A percentile compares a stretch with the other conserved stretches of the same genome.
Evolutionary conservation across 2,329 filamentous ascomycete genomes (phyloP).

Genomic region (Apiospora rasikravindrae): DNA sequence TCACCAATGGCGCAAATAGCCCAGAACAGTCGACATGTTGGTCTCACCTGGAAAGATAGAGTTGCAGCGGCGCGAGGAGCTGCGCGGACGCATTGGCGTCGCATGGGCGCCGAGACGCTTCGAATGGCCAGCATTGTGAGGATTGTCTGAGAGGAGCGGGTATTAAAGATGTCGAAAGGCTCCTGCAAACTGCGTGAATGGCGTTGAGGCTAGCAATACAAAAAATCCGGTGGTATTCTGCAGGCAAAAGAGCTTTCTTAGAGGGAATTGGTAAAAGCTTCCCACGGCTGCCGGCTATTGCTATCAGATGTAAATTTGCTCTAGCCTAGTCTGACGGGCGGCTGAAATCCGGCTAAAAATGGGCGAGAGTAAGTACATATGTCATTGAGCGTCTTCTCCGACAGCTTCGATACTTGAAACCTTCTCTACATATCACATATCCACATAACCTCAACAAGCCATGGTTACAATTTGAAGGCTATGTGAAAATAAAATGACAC

Average conservation of each 20-base stretch:
- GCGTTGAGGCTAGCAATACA: slow-evolving; percentile 16
- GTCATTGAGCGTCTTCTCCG: not conserved
- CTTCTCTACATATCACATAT: not conserved
- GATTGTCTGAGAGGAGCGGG: slow-evolving; percentile 28
- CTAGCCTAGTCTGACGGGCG: not conserved
- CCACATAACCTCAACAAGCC: not conserved
- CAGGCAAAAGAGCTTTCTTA: slow-evolving; percentile 12
- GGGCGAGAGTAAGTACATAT: not conserved
- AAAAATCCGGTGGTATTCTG: not conserved
- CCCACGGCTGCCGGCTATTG: slow-evolving; percentile 13
- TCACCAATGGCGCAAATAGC: slow-evolving; percentile 21
- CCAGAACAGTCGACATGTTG: slow-evolving; percentile 25
- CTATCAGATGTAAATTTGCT: slow-evolving; percentile 16
- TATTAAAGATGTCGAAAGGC: slow-evolving; percentile 25
- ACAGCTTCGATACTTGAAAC: not conserved
- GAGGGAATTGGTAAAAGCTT: slow-evolving; percentile 9
- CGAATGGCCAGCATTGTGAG: slow-evolving; percentile 83
- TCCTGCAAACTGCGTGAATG: slow-evolving; percentile 12
- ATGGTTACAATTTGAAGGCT: not conserved
- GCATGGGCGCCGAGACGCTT: slow-evolving; percentile 75
- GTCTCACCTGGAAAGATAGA: slow-evolving; percentile 62
- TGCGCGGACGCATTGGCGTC: slow-evolving; percentile 78
- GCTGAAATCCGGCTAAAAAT: slow-evolving; percentile 1
- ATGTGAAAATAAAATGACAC: not conserved
- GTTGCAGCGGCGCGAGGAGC: slow-evolving; percentile 61